Evolutionary conservation across 495 filamentous ascomycete species (phyloP).

Genomic region (Aspergillus homomorphus): DNA sequence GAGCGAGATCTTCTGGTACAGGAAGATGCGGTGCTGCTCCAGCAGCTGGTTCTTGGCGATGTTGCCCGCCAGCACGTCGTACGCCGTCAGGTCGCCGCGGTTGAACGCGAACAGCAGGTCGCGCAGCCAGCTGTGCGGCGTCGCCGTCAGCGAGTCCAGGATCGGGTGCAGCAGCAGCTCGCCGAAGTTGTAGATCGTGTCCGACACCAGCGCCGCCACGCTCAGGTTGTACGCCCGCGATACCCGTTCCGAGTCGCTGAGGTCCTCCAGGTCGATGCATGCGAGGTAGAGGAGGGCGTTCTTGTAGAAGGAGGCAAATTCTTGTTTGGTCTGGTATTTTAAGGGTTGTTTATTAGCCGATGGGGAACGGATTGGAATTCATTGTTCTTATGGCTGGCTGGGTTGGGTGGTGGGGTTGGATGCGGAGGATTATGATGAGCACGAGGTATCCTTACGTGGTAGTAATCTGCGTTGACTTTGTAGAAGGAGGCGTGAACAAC

Average conservation of each 20-base stretch:
- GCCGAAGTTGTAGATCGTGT: conserved; percentile 98
- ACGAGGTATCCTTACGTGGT: conserved; percentile 56
- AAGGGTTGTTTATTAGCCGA: neutral
- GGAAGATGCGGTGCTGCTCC: conserved; percentile 70
- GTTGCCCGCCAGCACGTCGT: conserved; percentile 74
- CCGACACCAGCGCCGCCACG: conserved; percentile 87
- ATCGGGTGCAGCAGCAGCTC: conserved; percentile 97
- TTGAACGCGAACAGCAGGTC: conserved; percentile 97
- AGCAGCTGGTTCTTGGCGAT: conserved; percentile 77
- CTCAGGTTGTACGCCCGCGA: conserved; percentile 86
- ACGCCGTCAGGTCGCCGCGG: conserved; percentile 84
- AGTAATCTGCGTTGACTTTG: conserved; percentile 90
- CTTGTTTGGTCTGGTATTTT: conserved; percentile 62
- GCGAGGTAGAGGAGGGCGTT: conserved; percentile 97
- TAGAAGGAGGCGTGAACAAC: conserved; percentile 97
- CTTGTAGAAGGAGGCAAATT: conserved; percentile 94
- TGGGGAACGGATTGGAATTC: neutral
- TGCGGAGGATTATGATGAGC: no score
- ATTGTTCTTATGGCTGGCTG: neutral
- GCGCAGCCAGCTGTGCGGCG: conserved; percentile 74
- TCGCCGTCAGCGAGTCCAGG: conserved; percentile 71
- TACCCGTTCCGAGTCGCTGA: conserved; percentile 68
- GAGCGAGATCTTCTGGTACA: conserved; percentile 97
- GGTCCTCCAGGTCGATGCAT: conserved; percentile 78
- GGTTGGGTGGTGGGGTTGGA: no score